These are phyloP conservation scores for Thelephora aurantiotincta DNA, from an alignment of 768 basidiomycete genomes.

Conservation along the genomic window DNA sequence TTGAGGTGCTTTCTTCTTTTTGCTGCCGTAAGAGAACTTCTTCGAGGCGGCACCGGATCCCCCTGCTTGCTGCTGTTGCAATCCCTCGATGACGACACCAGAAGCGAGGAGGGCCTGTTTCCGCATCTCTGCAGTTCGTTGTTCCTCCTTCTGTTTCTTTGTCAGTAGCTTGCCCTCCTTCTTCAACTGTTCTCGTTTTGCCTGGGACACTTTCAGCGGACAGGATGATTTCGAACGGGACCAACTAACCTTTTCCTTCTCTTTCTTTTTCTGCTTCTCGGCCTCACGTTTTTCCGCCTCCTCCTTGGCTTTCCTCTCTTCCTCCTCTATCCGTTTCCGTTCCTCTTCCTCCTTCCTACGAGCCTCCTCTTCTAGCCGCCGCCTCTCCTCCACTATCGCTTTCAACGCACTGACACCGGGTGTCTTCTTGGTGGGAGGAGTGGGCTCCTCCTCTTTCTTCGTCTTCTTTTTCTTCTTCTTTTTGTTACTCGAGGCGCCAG, in stretches of 20 bases:
- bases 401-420: slow-evolving; percentile 68
- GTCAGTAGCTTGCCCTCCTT: slow-evolving; percentile 91
- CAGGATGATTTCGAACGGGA: slow-evolving; percentile 4
- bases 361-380: slow-evolving; percentile 76
- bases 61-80: slow-evolving; percentile 41
- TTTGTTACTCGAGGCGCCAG: slow-evolving; percentile 27
- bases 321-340: slow-evolving; percentile 72
- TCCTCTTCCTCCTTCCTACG: slow-evolving; percentile 62
- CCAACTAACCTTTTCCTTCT: slow-evolving; percentile 65
- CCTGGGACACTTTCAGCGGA: slow-evolving; percentile 27
- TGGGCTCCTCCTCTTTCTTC: slow-evolving; percentile 62
- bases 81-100: slow-evolving; percentile 81
- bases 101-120: slow-evolving; percentile 83
- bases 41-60: slow-evolving; percentile 31
- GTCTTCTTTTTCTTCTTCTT: slow-evolving; percentile 82
- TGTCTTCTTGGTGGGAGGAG: slow-evolving; percentile 56
- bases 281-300: slow-evolving; percentile 68
- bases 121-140: slow-evolving; percentile 78
- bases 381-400: slow-evolving; percentile 89
- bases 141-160: slow-evolving; percentile 96
- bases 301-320: slow-evolving; percentile 66
- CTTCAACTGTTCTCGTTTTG: slow-evolving; percentile 78
- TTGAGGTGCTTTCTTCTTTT: slow-evolving; percentile 57
- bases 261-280: slow-evolving; percentile 72
- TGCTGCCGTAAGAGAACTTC: slow-evolving; percentile 72